Evolutionary conservation across 164 flowering plant species (phyloP).

Genomic region (Stephania japonica): DNA sequence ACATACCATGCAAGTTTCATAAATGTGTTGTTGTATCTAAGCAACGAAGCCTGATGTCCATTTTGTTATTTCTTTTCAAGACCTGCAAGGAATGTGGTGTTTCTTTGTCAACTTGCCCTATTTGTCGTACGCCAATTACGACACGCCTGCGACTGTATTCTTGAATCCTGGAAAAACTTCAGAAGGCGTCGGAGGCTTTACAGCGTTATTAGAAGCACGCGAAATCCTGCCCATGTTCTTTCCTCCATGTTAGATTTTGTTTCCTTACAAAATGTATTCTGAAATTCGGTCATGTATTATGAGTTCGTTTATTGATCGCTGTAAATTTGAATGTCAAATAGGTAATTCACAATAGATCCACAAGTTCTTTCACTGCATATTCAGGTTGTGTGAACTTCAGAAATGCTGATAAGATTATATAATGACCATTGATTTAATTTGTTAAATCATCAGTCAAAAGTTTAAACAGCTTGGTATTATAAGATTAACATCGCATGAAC

Average conservation of each 20-base stretch:
- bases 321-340: not conserved
- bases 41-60: not conserved
- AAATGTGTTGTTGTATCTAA: not conserved
- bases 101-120: constrained; percentile 51
- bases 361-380: not conserved
- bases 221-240: not conserved
- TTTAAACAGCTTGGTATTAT: not conserved
- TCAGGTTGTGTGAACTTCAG: not conserved
- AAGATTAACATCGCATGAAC: too few relatives aligned
- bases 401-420: too few relatives aligned
- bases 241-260: not conserved
- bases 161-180: constrained; percentile 25
- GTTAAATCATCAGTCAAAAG: not conserved
- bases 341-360: not conserved
- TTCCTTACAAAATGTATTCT: not conserved
- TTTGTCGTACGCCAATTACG: constrained; percentile 64
- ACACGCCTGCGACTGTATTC: constrained; percentile 56
- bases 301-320: not conserved
- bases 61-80: constrained; percentile 22
- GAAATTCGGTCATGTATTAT: not conserved
- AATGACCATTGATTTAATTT: not conserved
- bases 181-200: constrained; percentile 4
- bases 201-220: not conserved
- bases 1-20: not conserved
- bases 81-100: constrained; percentile 77